phyloP scores from a whole-genome alignment of 345 rosid species.

The Lepidium aucheri region DNA sequence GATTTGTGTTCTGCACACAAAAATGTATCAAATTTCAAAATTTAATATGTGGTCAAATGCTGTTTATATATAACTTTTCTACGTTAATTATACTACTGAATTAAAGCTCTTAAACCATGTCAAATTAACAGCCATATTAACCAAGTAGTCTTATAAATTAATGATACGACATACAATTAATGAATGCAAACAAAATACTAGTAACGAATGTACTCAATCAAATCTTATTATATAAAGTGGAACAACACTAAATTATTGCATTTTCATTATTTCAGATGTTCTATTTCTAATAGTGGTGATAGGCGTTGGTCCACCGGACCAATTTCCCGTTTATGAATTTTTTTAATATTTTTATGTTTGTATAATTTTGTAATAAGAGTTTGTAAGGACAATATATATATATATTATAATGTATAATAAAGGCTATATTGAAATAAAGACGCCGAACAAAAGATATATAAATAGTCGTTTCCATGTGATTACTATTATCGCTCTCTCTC shows the following conservation, averaged over 20 bases:
- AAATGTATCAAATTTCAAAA: background rate
- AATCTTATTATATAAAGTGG: background rate
- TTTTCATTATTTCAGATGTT: background rate
- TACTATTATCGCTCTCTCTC: conserved; percentile 21
- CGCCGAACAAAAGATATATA: conserved; percentile 6
- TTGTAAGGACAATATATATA: too few relatives aligned
- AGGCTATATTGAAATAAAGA: background rate
- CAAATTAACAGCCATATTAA: background rate
- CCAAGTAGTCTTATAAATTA: background rate
- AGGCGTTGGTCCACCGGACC: conserved; percentile 2
- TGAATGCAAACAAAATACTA: background rate
- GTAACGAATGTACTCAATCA: background rate
- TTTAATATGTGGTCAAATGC: background rate
- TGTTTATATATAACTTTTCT: background rate
- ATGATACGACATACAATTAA: background rate
- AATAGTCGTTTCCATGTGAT: conserved; percentile 25
- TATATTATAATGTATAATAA: background rate
- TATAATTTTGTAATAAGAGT: background rate
- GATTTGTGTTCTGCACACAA: background rate
- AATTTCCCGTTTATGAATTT: background rate
- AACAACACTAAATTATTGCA: background rate
- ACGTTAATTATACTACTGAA: background rate
- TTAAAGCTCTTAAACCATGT: background rate
- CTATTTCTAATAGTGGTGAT: background rate
- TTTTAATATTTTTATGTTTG: background rate